Conservation (phyloP, 495 filamentous ascomycete species). For the Penicillium goetzii region DNA sequence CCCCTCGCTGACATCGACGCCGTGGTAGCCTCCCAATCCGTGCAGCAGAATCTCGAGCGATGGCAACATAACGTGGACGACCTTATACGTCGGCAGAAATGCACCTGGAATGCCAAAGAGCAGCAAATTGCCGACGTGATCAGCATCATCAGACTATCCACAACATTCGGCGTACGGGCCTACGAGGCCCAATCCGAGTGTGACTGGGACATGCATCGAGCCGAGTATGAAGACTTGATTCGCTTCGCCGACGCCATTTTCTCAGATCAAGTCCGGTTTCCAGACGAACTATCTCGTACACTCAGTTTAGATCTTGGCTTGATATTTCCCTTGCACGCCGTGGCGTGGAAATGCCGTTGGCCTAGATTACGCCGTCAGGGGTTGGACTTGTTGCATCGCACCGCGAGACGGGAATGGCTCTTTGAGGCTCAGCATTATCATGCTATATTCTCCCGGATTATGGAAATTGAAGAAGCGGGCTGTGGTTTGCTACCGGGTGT, state of each 20-base stretch:
- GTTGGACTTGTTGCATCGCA: slow-evolving; percentile 18
- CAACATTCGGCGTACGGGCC: slow-evolving; percentile 10
- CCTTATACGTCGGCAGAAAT: slow-evolving; percentile 14
- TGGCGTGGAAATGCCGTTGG: slow-evolving; percentile 30
- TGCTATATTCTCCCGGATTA: slow-evolving; percentile 23
- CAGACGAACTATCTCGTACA: slow-evolving; percentile 15
- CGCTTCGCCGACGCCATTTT: slow-evolving; percentile 14
- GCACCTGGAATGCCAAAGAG: slow-evolving; percentile 19
- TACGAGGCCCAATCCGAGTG: slow-evolving; percentile 17
- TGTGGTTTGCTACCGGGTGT: background rate
- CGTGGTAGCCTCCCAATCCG: background rate
- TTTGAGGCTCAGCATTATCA: slow-evolving; percentile 20
- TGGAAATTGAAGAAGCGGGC: slow-evolving; percentile 22
- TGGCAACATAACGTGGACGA: slow-evolving; percentile 28
- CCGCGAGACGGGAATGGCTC: slow-evolving; percentile 20
- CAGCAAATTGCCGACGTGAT: slow-evolving; percentile 18
- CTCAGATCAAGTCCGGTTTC: slow-evolving; percentile 10
- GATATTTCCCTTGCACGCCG: slow-evolving; percentile 25
- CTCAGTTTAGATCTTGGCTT: slow-evolving; percentile 23
- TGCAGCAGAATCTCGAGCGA: background rate
- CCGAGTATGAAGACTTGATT: slow-evolving; percentile 19
- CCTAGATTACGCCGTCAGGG: slow-evolving; percentile 22
- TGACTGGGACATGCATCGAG: slow-evolving; percentile 19
- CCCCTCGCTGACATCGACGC: background rate
- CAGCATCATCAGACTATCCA: slow-evolving; percentile 14